Evolutionary conservation across 2,329 filamentous ascomycete species (phyloP).

Genomic region (Cercospora zeina): DNA sequence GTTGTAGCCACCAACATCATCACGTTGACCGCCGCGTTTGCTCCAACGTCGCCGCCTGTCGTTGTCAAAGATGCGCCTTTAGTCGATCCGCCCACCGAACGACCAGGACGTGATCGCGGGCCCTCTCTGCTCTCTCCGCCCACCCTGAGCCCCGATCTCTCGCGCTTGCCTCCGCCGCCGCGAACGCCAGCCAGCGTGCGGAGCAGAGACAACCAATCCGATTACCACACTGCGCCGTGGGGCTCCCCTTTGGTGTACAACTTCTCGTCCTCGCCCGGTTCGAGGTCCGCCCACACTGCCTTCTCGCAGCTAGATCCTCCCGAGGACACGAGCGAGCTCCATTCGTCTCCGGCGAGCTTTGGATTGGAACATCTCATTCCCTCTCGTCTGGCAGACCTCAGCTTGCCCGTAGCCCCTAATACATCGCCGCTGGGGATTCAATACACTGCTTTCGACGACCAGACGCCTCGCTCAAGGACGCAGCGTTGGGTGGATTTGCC

Average conservation of each 20-base stretch:
- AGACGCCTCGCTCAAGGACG: conserved; percentile 37
- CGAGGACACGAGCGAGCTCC: conserved; percentile 34
- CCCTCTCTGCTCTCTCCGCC: conserved; percentile 13
- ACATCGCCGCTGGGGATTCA: conserved; percentile 23
- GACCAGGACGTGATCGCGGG: conserved; percentile 13
- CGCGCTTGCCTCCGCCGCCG: conserved; percentile 33
- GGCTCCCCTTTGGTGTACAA: conserved; percentile 75
- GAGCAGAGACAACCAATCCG: conserved; percentile 37
- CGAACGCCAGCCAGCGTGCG: conserved; percentile 35
- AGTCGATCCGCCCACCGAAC: conserved; percentile 15
- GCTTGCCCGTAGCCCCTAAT: conserved; percentile 21
- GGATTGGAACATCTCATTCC: conserved; percentile 42
- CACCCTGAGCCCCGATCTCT: conserved; percentile 28
- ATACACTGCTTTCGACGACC: conserved; percentile 27
- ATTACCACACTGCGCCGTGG: conserved; percentile 73
- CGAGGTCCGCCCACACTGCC: conserved; percentile 38
- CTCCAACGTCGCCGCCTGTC: conserved; percentile 28
- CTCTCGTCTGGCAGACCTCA: conserved; percentile 34
- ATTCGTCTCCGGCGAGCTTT: conserved; percentile 37
- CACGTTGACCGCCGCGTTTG: conserved; percentile 23
- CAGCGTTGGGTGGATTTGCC: conserved; percentile 40
- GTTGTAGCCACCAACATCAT: conserved; percentile 19
- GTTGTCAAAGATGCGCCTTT: conserved; percentile 25
- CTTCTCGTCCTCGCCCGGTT: conserved; percentile 54
- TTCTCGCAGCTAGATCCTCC: conserved; percentile 36